A percentile compares a stretch with the other conserved stretches of the same genome.
These are phyloP conservation scores for Chalciporus pseudorubinellus DNA, from an alignment of 768 basidiomycete species.

Conservation along the genomic window DNA sequence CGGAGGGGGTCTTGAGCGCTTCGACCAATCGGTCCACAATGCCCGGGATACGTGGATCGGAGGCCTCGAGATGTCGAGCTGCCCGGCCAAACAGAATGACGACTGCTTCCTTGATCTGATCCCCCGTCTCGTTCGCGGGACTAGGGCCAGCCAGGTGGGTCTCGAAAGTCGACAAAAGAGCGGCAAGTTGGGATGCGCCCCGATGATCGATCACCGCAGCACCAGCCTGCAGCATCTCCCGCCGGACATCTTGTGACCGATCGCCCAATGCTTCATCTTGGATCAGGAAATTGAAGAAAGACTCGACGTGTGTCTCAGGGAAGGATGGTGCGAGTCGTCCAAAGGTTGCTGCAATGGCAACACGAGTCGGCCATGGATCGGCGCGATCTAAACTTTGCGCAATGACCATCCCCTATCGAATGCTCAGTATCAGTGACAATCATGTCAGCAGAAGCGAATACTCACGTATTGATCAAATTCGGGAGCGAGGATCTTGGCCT, in stretches of 20 bases:
- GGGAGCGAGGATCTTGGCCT: conserved; percentile 85
- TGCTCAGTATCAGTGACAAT: background rate
- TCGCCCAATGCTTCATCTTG: conserved; percentile 88
- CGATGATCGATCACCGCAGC: conserved; percentile 79
- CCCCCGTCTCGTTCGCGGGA: conserved; percentile 67
- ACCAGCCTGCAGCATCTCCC: conserved; percentile 85
- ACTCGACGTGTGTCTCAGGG: conserved; percentile 53
- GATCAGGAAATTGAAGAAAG: conserved; percentile 85
- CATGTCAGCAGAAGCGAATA: conserved; percentile 2
- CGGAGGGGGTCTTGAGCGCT: conserved; percentile 89
- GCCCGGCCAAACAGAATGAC: conserved; percentile 93
- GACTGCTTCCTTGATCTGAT: conserved; percentile 91
- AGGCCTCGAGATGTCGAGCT: conserved; percentile 78
- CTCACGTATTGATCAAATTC: conserved; percentile 92
- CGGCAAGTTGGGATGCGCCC: conserved; percentile 67
- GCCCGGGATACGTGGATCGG: conserved; percentile 71
- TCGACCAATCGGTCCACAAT: conserved; percentile 86
- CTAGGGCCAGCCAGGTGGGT: conserved; percentile 55
- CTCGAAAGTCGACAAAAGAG: conserved; percentile 82
- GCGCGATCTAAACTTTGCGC: conserved; percentile 78
- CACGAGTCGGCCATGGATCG: conserved; percentile 86
- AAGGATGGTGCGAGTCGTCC: conserved; percentile 66
- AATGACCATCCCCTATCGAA: conserved; percentile 84
- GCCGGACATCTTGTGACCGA: conserved; percentile 73
- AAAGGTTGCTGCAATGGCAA: conserved; percentile 70